Percentiles rank a stretch among this genome's conserved stretches.
These are phyloP conservation scores for Marchantia polymorpha DNA, from an alignment of 225 moss, liverwort and hornwort species.

Conservation along the genomic window DNA sequence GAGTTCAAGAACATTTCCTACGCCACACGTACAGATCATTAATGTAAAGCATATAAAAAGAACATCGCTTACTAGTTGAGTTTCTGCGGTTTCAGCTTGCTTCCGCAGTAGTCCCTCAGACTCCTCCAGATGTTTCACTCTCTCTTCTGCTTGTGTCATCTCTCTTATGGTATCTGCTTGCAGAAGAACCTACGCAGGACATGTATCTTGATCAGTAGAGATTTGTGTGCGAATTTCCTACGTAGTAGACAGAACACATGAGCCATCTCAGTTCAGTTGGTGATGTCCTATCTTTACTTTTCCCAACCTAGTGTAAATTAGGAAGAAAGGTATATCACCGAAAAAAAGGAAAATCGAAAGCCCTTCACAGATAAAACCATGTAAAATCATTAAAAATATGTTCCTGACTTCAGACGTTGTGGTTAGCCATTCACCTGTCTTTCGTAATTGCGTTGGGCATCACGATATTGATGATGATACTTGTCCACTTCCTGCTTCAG, in stretches of 20 bases:
- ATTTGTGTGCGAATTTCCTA: background rate
- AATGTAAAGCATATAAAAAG: too few species aligned
- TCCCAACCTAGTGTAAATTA: background rate
- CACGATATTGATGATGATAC: conserved; percentile 85
- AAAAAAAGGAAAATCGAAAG: too few species aligned
- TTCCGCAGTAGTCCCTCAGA: conserved; percentile 59
- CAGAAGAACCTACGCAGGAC: conserved; percentile 59
- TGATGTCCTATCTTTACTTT: background rate
- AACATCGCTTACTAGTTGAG: conserved; percentile 63
- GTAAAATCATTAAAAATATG: background rate
- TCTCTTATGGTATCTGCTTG: conserved; percentile 94
- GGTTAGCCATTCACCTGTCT: conserved; percentile 64
- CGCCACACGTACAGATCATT: too few species aligned
- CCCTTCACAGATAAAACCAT: background rate
- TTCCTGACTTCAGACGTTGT: background rate
- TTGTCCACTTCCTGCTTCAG: conserved; percentile 81
- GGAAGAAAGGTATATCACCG: background rate
- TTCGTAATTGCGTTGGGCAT: conserved; percentile 91
- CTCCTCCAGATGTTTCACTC: conserved; percentile 59
- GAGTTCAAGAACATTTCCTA: too few species aligned
- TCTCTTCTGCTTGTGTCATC: conserved; percentile 65
- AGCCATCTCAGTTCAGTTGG: background rate
- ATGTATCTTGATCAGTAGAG: background rate
- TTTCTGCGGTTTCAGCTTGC: conserved; percentile 85
- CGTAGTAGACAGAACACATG: background rate